Base-by-base conservation (phyloP, 1,284 basidiomycete genomes). In the Trichosporon coremiiforme region DNA sequence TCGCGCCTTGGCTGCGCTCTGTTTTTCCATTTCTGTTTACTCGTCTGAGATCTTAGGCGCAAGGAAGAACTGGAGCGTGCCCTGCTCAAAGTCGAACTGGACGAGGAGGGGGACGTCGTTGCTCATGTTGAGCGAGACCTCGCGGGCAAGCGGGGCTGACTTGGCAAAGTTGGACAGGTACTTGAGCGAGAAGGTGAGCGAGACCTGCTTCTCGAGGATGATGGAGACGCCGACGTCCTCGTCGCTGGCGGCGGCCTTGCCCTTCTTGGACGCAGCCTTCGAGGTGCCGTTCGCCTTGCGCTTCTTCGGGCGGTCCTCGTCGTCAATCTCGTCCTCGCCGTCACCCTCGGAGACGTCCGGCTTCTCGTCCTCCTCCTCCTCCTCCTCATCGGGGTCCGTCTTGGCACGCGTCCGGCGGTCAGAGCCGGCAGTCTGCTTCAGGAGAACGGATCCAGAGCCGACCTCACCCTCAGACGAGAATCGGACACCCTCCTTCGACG, bases 91-190 rank as follows among this genome's bases (percentile, higher is more conserved):
- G 72, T 84, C 83, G 68, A 81, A 78, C 82, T 87, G 78, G 67
- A 95, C 94, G 68, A 98, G 87, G 64, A 96, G 85, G 0, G 94
- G 94, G 0, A 96, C 93, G 66, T 96, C 94, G 78, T 93, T 94
- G 81, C 89, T 91, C 90, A 95, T 90, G 88, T 91, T 91, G 60
- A 95, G 87, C 77, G 88, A 87, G 47, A 95, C 93, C 31, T 86
- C 87, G 73, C 87, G 87, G 15, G 90, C 88, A 47, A 99, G 85
- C 20, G 90, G 88, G 0, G 91, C 87, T 73, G 92, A 94, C 87
- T 98, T 99, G 71, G 94, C 90, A 83, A 99, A 99, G 86, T 98
- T 98, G 83, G 92, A 89, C 35, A 99, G 89, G 85, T 99, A 99
- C 85, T 99, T 98, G 79, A 98, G 87, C 45, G 92, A 94, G 86